Evolutionary conservation across 2,329 filamentous ascomycete genomes (phyloP).

Genomic region (Colletotrichum lini): DNA sequence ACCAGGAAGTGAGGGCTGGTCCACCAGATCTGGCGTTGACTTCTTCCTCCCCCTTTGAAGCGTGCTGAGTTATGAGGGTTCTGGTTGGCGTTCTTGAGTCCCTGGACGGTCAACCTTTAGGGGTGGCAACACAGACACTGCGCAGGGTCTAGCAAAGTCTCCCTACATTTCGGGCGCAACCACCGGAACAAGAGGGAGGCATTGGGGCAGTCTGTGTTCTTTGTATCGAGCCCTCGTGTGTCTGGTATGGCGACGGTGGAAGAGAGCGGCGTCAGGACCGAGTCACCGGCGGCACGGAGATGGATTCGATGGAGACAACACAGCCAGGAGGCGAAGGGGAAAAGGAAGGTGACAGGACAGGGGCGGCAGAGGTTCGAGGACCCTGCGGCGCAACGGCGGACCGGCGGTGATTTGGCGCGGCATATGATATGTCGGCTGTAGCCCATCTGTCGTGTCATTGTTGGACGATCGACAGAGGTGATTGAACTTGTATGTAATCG

Average conservation of each 20-base stretch:
- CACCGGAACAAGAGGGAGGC: slow-evolving; percentile 6
- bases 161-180: slow-evolving; percentile 21
- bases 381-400: slow-evolving; percentile 15
- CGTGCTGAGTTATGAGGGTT: slow-evolving; percentile 16
- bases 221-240: slow-evolving; percentile 21
- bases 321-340: not conserved
- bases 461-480: slow-evolving; percentile 3
- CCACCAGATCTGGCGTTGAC: slow-evolving; percentile 36
- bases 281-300: slow-evolving; percentile 19
- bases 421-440: not conserved
- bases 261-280: slow-evolving; percentile 8
- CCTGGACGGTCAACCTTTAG: not conserved
- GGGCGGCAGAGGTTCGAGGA: not conserved
- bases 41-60: not conserved
- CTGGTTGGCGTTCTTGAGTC: not conserved
- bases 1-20: slow-evolving; percentile 31
- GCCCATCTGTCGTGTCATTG: not conserved
- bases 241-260: slow-evolving; percentile 16
- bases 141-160: slow-evolving; percentile 11
- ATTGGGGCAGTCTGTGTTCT: not conserved
- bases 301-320: slow-evolving; percentile 2
- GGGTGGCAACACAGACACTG: not conserved
- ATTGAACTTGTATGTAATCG: slow-evolving; percentile 5
- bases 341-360: slow-evolving; percentile 16
- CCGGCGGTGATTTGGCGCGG: slow-evolving; percentile 14